Percentiles rank a stretch among this genome's conserved stretches.
These are phyloP conservation scores for Albophoma yamanashiensis DNA, from an alignment of 2,329 filamentous ascomycete genomes.

Conservation along the genomic window DNA sequence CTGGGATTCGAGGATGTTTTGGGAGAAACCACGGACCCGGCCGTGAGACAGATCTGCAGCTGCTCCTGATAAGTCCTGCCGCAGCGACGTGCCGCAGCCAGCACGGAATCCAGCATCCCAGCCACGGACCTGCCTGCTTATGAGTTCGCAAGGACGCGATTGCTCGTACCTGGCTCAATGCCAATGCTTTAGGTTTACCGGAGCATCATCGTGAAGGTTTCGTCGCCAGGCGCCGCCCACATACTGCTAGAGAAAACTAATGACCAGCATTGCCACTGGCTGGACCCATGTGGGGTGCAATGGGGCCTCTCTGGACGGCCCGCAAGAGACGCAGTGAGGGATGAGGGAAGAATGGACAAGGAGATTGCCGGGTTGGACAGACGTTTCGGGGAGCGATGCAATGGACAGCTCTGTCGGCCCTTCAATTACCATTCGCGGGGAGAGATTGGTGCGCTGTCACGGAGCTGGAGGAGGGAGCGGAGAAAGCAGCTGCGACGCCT, in stretches of 20 bases:
- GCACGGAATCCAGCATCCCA: not conserved
- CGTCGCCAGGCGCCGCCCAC: not conserved
- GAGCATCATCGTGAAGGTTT: not conserved
- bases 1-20: not conserved
- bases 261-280: not conserved
- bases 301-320: not conserved
- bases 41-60: conserved; percentile 1
- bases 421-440: not conserved
- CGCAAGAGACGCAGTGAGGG: not conserved
- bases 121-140: not conserved
- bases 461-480: not conserved
- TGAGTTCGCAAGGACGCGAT: not conserved
- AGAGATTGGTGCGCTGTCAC: not conserved
- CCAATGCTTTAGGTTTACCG: not conserved
- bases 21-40: not conserved
- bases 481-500: not conserved
- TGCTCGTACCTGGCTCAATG: not conserved
- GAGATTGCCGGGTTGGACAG: not conserved
- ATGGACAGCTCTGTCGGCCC: not conserved
- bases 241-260: no score
- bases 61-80: not conserved
- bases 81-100: not conserved
- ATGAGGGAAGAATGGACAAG: not conserved
- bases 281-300: not conserved
- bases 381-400: not conserved